Base-by-base conservation (phyloP, 179 eudicot genomes). In the Carnegiea gigantea region DNA sequence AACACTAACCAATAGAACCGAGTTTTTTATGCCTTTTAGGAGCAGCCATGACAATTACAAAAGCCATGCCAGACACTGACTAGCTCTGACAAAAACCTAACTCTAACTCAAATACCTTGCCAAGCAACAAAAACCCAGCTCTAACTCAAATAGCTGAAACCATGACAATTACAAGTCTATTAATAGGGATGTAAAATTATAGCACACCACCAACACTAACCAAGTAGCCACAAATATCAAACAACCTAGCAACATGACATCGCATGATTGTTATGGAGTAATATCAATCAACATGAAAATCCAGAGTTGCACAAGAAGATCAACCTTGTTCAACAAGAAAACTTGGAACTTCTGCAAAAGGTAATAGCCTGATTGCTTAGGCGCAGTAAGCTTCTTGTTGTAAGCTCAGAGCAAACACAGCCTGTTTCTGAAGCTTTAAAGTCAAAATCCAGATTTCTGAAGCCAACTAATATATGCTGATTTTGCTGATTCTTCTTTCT, bases 331-430 rank as follows among this genome's bases (percentile, higher is more conserved):
- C 81, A 80, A 12, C 76, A 81, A 65, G 86, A 84, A 28, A 86
- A 84, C 23, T 24, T 80, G 65, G 88, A 87, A 64, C 83, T 87
- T 78, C 90, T 0, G 83, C 72, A 87, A 87, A 80, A 84, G 85
- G 85, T 82, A 67, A 65, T 7, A 26, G 14, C n/a, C 53, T 57
- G 40, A 54, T 71, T 12, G 24, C 28, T 48, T 74, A 60, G 54
- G 23, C 18, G 43, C 59, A 75, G 21, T 15, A 57, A 13, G 14
- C 20, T 2, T 28, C 12, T 2, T 15, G 54, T 77, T 26, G 1
- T 57, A 26, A 49, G 23, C 65, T 57, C 12, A 46, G 44, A 24
- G 48, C 2, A 7, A 7, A 30, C 26, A n/a, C 70, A n/a, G 1
- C 26, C 70, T 26, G 8, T 26, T 10, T 4, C 3, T 6, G 13